phyloP scores from a whole-genome alignment of 2,329 filamentous ascomycete genomes.

The Ophiostoma ulmi region DNA sequence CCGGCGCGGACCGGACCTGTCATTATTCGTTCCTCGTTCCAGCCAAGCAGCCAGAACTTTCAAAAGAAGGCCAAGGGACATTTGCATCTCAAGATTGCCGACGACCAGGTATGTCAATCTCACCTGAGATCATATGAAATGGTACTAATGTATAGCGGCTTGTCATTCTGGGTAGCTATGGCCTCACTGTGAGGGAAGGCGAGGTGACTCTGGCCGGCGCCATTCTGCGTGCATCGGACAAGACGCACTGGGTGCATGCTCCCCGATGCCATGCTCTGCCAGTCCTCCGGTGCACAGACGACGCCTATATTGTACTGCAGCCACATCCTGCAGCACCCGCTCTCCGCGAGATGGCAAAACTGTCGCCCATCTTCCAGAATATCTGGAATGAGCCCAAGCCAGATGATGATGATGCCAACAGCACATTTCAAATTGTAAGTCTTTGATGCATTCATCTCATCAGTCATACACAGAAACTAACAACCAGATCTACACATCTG shows the following conservation, averaged over 20 bases:
- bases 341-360: constrained; percentile 49
- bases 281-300: constrained; percentile 52
- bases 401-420: constrained; percentile 48
- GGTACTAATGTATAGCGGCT: constrained; percentile 44
- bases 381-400: constrained; percentile 54
- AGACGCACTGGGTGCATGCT: constrained; percentile 54
- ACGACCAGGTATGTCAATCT: constrained; percentile 44
- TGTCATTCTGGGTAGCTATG: constrained; percentile 63
- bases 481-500: constrained; percentile 50
- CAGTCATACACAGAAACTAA: not conserved
- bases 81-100: constrained; percentile 41
- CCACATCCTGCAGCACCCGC: constrained; percentile 46
- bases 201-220: constrained; percentile 62
- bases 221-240: constrained; percentile 44
- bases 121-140: not conserved
- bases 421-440: constrained; percentile 30
- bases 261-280: constrained; percentile 66
- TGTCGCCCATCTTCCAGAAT: constrained; percentile 62
- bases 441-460: too few species aligned
- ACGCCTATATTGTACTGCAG: constrained; percentile 51
- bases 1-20: constrained; percentile 20
- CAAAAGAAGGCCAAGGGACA: constrained; percentile 38
- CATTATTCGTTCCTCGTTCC: constrained; percentile 44
- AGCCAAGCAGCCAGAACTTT: constrained; percentile 42
- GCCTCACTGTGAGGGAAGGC: constrained; percentile 57